Evolutionary conservation across 1,284 basidiomycete genomes (phyloP).

Genomic region (Phellinidium pouzarii): DNA sequence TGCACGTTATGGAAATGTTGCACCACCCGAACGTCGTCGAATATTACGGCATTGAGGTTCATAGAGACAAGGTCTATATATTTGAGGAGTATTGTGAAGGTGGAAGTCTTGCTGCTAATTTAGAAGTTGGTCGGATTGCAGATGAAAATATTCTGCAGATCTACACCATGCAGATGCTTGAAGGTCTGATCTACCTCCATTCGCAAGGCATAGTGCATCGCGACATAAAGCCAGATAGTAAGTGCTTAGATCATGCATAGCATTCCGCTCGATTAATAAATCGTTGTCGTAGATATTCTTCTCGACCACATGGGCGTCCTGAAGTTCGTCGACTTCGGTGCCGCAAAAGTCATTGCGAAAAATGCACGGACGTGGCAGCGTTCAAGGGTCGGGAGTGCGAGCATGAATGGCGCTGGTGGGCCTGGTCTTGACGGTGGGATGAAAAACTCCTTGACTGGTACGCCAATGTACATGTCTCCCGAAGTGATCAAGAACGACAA

Average conservation of each 20-base stretch:
- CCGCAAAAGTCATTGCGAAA: constrained; percentile 94
- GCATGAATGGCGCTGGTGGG: constrained; percentile 31
- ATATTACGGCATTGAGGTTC: constrained; percentile 99
- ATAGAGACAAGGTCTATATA: constrained; percentile 98
- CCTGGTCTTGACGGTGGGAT: constrained; percentile 34
- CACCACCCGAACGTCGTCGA: constrained; percentile 98
- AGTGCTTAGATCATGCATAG: constrained; percentile 31
- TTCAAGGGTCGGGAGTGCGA: constrained; percentile 28
- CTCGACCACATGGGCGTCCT: constrained; percentile 91
- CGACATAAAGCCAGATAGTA: constrained; percentile 98
- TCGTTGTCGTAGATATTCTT: constrained; percentile 69
- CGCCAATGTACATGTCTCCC: constrained; percentile 99
- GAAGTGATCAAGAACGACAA: constrained; percentile 95
- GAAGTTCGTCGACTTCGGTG: constrained; percentile 98
- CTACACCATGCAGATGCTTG: constrained; percentile 96
- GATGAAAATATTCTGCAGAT: constrained; percentile 95
- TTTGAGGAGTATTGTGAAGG: constrained; percentile 99
- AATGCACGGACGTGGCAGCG: constrained; percentile 86
- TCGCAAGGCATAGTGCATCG: constrained; percentile 90
- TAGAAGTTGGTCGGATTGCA: constrained; percentile 94
- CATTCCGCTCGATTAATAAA: constrained; percentile 17
- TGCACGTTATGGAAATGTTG: constrained; percentile 98
- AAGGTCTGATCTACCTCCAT: constrained; percentile 92
- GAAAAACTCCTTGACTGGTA: constrained; percentile 90
- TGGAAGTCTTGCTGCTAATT: constrained; percentile 83